Conservation (phyloP, 2,329 filamentous ascomycete species). For the Bipolaris victoriae region DNA sequence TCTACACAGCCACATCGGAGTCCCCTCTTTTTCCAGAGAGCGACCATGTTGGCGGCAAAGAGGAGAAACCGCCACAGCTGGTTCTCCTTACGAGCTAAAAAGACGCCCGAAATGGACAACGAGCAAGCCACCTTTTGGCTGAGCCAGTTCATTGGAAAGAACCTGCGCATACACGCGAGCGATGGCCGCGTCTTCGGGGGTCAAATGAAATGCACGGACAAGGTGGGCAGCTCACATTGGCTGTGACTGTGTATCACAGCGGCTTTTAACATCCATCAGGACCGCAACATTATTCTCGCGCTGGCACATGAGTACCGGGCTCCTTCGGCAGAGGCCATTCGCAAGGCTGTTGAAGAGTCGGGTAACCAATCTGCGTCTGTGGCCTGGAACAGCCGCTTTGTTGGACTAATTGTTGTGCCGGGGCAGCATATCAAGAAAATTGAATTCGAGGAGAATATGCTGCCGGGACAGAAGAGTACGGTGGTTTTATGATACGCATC, state of each 20-base stretch:
- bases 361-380: conserved; percentile 58
- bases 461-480: conserved; percentile 32
- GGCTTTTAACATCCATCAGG: conserved; percentile 57
- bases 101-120: conserved; percentile 53
- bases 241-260: not conserved
- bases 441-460: conserved; percentile 73
- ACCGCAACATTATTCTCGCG: conserved; percentile 85
- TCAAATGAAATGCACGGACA: conserved; percentile 92
- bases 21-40: conserved; percentile 17
- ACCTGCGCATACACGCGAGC: conserved; percentile 76
- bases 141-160: conserved; percentile 74
- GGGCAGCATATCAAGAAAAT: conserved; percentile 86
- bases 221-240: conserved; percentile 59
- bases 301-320: conserved; percentile 88
- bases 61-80: conserved; percentile 23
- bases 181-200: conserved; percentile 90
- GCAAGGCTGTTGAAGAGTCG: conserved; percentile 40
- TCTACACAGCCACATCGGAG: conserved; percentile 21
- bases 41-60: conserved; percentile 14
- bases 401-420: conserved; percentile 89
- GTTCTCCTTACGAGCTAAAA: conserved; percentile 27
- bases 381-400: conserved; percentile 82
- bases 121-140: conserved; percentile 64
- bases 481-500: conserved; percentile 28
- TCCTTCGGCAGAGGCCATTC: conserved; percentile 59